A percentile compares a stretch with the other conserved stretches of the same genome.
Evolutionary conservation across 2,329 filamentous ascomycete genomes (phyloP).

Genomic region (Rhynchosporium agropyri): DNA sequence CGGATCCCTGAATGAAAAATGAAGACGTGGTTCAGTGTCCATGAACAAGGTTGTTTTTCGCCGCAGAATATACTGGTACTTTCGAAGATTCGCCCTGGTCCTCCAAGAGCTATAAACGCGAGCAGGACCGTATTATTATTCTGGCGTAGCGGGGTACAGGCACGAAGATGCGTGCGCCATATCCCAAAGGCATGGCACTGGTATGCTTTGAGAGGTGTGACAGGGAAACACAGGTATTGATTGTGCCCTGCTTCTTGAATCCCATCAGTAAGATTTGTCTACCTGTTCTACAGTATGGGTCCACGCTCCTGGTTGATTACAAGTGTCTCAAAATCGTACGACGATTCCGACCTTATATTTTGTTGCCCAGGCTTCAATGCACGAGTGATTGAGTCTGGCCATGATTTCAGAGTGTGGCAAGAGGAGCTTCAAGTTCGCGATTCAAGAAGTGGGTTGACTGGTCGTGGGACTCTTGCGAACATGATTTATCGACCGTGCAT

Average conservation of each 20-base stretch:
- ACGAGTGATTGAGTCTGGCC: background rate
- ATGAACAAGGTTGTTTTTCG: background rate
- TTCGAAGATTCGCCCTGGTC: background rate
- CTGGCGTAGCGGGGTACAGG: conserved; percentile 7
- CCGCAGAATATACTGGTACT: background rate
- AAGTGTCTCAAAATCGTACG: conserved; percentile 12
- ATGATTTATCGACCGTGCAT: too few relatives aligned
- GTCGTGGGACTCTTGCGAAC: too few relatives aligned
- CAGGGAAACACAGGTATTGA: background rate
- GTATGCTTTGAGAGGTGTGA: conserved; percentile 5
- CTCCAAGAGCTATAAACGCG: background rate
- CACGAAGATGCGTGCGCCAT: conserved; percentile 8
- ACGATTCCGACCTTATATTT: background rate
- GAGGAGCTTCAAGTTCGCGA: background rate
- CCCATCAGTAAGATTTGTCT: too few relatives aligned
- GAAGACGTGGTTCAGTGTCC: background rate
- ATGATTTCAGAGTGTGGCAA: background rate
- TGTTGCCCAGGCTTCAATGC: too few relatives aligned
- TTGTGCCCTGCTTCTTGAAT: background rate
- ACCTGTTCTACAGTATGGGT: too few relatives aligned
- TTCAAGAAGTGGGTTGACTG: background rate
- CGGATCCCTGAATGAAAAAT: background rate
- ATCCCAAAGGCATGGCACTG: conserved; percentile 12
- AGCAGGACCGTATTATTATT: background rate
- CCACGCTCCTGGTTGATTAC: conserved; percentile 1